A percentile compares a stretch with the other conserved stretches of the same genome.
phyloP scores from a whole-genome alignment of 2,329 filamentous ascomycete species.

The Neodidymelliopsis sp. region DNA sequence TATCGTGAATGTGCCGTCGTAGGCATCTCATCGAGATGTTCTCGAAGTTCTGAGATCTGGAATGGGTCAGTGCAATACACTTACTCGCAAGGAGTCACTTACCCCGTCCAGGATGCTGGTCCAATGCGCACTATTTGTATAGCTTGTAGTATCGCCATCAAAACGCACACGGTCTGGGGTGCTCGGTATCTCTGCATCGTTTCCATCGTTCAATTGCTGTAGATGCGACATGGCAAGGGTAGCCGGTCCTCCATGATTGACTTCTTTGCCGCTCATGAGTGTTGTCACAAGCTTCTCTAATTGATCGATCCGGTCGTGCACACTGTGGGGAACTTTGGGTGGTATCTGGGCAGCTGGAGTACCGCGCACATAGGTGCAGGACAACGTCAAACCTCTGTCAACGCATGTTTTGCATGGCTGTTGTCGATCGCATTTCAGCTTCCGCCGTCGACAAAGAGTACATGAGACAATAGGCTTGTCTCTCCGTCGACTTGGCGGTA shows the following conservation, averaged over 20 bases:
- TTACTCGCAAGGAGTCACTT: conserved; percentile 1
- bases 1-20: conserved; percentile 27
- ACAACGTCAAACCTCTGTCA: conserved; percentile 46
- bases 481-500: conserved; percentile 37
- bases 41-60: conserved; percentile 44
- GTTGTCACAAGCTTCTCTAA: conserved; percentile 47
- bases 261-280: conserved; percentile 40
- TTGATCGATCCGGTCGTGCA: conserved; percentile 48
- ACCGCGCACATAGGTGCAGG: conserved; percentile 42
- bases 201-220: conserved; percentile 18
- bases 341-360: conserved; percentile 29
- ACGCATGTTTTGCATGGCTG: conserved; percentile 47
- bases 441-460: conserved; percentile 26
- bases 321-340: conserved; percentile 37
- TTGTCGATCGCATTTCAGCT: conserved; percentile 47
- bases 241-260: conserved; percentile 6
- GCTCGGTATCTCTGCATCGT: conserved; percentile 26
- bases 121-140: conserved; percentile 46
- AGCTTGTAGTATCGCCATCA: conserved; percentile 38
- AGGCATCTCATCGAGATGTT: conserved; percentile 42
- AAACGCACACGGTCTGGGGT: conserved; percentile 44
- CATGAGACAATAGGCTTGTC: conserved; percentile 41
- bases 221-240: conserved; percentile 5
- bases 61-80: conserved; percentile 4
- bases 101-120: conserved; percentile 49